phyloP scores from a whole-genome alignment of 2,329 filamentous ascomycete species.

The Colletotrichum chrysophilum region DNA sequence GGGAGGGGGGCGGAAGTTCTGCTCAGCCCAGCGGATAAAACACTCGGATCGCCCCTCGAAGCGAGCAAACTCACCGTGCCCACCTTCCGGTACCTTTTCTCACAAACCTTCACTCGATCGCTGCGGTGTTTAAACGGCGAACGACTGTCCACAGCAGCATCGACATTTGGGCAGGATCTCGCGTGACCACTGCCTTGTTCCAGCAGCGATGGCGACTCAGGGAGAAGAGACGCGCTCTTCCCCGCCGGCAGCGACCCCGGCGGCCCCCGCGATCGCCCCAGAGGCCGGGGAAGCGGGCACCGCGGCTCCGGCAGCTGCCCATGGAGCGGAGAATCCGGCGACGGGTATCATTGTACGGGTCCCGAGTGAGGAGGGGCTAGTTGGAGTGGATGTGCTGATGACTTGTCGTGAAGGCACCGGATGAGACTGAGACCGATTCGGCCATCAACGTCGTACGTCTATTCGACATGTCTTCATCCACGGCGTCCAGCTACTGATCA shows the following conservation, averaged over 20 bases:
- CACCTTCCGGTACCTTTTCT: not conserved
- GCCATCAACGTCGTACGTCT: slow-evolving; percentile 9
- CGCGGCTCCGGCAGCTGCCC: not conserved
- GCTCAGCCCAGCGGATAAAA: not conserved
- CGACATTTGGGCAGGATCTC: not conserved
- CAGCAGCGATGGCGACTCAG: not conserved
- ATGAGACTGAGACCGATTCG: slow-evolving; percentile 2
- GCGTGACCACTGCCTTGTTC: not conserved
- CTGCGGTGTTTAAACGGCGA: not conserved
- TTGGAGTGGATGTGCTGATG: not conserved
- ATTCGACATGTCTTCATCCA: not conserved
- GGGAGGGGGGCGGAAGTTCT: not conserved
- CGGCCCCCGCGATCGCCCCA: not conserved
- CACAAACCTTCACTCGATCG: not conserved
- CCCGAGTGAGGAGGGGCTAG: no score
- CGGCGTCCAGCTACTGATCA: accelerated
- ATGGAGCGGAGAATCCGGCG: not conserved
- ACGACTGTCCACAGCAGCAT: not conserved
- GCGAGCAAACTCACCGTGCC: not conserved
- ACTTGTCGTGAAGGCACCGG: not conserved
- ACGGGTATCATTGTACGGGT: slow-evolving; percentile 13
- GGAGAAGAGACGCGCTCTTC: not conserved
- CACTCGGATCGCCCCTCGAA: not conserved
- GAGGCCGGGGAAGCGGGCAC: not conserved
- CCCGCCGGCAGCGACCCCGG: not conserved